These are phyloP conservation scores for Elymus sibiricus DNA, from an alignment of 176 grass and related monocot genomes.

Conservation along the genomic window DNA sequence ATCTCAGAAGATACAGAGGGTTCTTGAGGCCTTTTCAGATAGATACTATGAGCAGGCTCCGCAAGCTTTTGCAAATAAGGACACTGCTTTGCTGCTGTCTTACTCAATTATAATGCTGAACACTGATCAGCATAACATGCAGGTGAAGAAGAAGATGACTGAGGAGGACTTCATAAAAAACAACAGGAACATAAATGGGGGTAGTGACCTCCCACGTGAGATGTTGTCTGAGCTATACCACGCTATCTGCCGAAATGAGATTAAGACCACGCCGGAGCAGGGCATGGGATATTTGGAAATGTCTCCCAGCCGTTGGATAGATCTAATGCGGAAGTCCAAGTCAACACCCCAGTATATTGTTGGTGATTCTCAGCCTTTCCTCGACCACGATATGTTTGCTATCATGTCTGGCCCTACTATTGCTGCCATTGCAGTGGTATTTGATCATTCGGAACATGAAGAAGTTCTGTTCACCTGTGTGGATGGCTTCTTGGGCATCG, in stretches of 20 bases:
- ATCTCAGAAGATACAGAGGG: slow-evolving; percentile 98
- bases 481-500: slow-evolving; percentile 86
- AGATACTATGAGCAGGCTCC: slow-evolving; percentile 94
- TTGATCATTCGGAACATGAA: slow-evolving; percentile 93
- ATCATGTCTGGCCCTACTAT: slow-evolving; percentile 98
- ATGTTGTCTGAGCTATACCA: slow-evolving; percentile 88
- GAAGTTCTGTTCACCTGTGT: slow-evolving; percentile 71
- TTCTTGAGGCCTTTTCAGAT: slow-evolving; percentile 98
- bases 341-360: slow-evolving; percentile 80
- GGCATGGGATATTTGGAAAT: slow-evolving; percentile 89
- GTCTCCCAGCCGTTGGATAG: slow-evolving; percentile 95
- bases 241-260: slow-evolving; percentile 86
- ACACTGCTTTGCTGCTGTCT: slow-evolving; percentile 83
- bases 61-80: slow-evolving; percentile 85
- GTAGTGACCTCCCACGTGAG: slow-evolving; percentile 86
- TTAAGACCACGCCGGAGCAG: slow-evolving; percentile 88
- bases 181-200: slow-evolving; percentile 95
- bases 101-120: slow-evolving; percentile 99
- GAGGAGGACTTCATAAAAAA: slow-evolving; percentile 99
- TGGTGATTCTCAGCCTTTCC: slow-evolving; percentile 74
- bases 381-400: slow-evolving; percentile 94
- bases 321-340: slow-evolving; percentile 85
- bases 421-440: slow-evolving; percentile 94
- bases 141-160: slow-evolving; percentile 99
- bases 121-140: slow-evolving; percentile 99